Evolutionary conservation across 169 alveolate genomes (phyloP).

Genomic region (Plasmodium sp.): DNA sequence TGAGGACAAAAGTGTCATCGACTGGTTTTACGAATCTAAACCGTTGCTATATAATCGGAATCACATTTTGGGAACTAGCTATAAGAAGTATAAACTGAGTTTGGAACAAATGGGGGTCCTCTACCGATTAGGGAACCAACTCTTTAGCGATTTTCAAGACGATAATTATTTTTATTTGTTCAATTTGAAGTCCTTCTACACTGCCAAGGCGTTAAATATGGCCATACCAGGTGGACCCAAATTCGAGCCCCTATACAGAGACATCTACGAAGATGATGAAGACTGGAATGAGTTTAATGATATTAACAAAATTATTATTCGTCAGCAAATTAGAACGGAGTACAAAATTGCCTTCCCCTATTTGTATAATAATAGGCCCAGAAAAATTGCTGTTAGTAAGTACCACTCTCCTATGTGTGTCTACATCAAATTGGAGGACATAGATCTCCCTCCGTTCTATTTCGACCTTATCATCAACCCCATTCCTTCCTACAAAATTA

Average conservation of each 20-base stretch:
- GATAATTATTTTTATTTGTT: slow-evolving; percentile 98
- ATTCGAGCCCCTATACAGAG: slow-evolving; percentile 99
- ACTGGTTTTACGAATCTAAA: slow-evolving; percentile 95
- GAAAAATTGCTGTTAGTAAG: slow-evolving; percentile 92
- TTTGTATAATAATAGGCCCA: slow-evolving; percentile 98
- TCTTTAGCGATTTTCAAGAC: slow-evolving; percentile 96
- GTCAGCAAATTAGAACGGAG: slow-evolving; percentile 98
- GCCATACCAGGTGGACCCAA: slow-evolving; percentile 99
- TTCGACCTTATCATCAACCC: slow-evolving; percentile 98
- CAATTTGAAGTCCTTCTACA: slow-evolving; percentile 96
- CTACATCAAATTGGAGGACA: slow-evolving; percentile 93
- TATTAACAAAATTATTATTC: slow-evolving; percentile 96
- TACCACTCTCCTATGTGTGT: slow-evolving; percentile 89
- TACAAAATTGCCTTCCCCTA: slow-evolving; percentile 99
- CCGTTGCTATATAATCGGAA: slow-evolving; percentile 78
- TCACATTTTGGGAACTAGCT: slow-evolving; percentile 92
- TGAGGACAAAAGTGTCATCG: slow-evolving; percentile 98
- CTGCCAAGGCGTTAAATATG: slow-evolving; percentile 99
- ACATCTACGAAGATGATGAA: slow-evolving; percentile 98
- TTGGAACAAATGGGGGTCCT: slow-evolving; percentile 97
- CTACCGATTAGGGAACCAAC: slow-evolving; percentile 97
- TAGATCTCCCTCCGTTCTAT: slow-evolving; percentile 95
- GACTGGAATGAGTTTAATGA: slow-evolving; percentile 99
- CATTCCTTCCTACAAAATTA: slow-evolving; percentile 94
- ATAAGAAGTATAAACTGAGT: slow-evolving; percentile 95